phyloP scores from a whole-genome alignment of 2,329 filamentous ascomycete species.

The Pseudofabraea citricarpa region DNA sequence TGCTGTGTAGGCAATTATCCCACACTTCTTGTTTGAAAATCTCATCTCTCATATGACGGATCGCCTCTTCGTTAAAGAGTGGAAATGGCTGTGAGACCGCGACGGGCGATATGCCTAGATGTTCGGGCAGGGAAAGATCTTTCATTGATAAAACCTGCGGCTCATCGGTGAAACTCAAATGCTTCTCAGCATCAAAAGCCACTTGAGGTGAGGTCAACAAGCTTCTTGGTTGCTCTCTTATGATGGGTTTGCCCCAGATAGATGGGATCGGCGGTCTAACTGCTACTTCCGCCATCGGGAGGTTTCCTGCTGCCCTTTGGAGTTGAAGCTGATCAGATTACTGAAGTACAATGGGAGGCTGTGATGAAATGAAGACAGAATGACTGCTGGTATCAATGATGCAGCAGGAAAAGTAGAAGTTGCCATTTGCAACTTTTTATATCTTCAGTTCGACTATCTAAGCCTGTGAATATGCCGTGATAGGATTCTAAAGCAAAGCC shows the following conservation, averaged over 20 bases:
- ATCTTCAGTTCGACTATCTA: not conserved
- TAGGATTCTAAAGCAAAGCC: not conserved
- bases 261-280: too few relatives aligned
- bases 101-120: slow-evolving; percentile 50
- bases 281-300: not conserved
- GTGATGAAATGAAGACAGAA: too few relatives aligned
- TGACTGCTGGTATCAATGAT: too few relatives aligned
- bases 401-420: too few relatives aligned
- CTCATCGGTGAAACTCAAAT: slow-evolving; percentile 44
- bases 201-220: not conserved
- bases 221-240: not conserved
- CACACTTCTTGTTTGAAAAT: slow-evolving; percentile 49
- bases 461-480: not conserved
- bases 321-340: too few relatives aligned
- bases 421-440: not conserved
- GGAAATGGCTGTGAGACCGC: slow-evolving; percentile 58
- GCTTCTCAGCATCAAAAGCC: slow-evolving; percentile 28
- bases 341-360: too few relatives aligned
- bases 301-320: not conserved
- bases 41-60: slow-evolving; percentile 53
- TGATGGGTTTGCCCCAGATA: not conserved
- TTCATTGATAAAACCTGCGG: slow-evolving; percentile 49
- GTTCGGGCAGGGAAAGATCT: slow-evolving; percentile 47
- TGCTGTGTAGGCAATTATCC: slow-evolving; percentile 47
- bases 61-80: slow-evolving; percentile 53